Evolutionary conservation across 148 eudicot genomes (phyloP).

Genomic region (Chenopodium berlandieri): DNA sequence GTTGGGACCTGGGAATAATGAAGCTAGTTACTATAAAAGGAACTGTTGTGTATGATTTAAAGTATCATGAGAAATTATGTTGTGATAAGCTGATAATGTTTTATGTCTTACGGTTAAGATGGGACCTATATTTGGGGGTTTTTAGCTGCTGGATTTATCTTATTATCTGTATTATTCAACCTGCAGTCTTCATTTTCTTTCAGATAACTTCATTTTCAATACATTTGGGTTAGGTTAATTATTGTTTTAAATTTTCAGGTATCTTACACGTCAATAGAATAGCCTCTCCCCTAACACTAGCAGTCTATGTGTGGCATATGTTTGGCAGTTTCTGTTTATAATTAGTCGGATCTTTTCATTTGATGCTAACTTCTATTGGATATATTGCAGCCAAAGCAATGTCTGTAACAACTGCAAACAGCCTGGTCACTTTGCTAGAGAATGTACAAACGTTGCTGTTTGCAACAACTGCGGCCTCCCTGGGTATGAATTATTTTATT

Average conservation of each 20-base stretch:
- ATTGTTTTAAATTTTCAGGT: neutral
- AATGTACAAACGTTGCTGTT: constrained; percentile 54
- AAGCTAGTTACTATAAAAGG: neutral
- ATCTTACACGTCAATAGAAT: too few relatives aligned
- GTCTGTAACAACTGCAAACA: constrained; percentile 54
- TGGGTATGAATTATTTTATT: constrained; percentile 30
- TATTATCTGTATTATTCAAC: neutral
- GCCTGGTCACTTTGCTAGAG: constrained; percentile 55
- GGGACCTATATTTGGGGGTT: neutral
- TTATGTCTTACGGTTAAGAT: neutral
- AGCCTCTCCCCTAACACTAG: neutral
- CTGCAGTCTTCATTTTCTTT: neutral
- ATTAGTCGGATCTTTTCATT: neutral
- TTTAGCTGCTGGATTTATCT: neutral
- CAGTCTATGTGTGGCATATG: neutral
- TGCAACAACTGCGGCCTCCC: constrained; percentile 61
- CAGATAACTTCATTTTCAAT: neutral
- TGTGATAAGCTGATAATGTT: neutral
- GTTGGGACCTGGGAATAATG: neutral
- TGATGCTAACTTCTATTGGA: neutral
- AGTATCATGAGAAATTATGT: neutral
- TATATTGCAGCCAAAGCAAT: constrained; percentile 38
- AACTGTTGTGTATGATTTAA: neutral
- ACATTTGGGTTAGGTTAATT: neutral
- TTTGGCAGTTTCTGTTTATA: neutral